phyloP scores from a whole-genome alignment of 306 rosid species.

The Prunus salicina region DNA sequence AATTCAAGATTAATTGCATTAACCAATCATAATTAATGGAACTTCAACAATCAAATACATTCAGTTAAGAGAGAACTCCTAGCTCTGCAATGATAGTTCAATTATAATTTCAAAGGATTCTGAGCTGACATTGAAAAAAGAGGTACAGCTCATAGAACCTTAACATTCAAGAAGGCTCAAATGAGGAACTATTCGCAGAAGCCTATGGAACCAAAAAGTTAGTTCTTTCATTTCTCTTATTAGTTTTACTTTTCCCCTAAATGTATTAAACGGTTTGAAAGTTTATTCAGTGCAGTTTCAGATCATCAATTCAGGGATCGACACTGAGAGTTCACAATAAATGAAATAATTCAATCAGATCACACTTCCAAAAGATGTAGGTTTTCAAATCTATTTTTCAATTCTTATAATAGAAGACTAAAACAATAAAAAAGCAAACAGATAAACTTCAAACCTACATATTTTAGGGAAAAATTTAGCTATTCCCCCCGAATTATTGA shows the following conservation, averaged over 20 bases:
- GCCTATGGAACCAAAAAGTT: not conserved
- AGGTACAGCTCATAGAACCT: not conserved
- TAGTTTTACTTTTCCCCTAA: not conserved
- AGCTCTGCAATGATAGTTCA: not conserved
- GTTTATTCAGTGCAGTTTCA: not conserved
- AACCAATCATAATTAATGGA: not conserved
- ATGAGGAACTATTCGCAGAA: not conserved
- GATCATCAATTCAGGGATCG: not conserved
- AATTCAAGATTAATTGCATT: not conserved
- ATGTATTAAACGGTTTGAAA: not conserved
- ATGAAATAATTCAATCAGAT: not conserved
- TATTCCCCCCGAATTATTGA: no score
- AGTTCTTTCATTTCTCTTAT: not conserved
- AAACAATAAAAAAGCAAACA: not conserved
- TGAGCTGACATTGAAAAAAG: not conserved
- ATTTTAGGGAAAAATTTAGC: no score
- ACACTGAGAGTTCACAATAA: not conserved
- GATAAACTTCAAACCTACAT: not conserved
- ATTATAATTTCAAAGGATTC: not conserved
- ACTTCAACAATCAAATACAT: not conserved
- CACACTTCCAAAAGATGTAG: not conserved
- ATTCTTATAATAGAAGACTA: not conserved
- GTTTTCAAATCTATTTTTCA: not conserved
- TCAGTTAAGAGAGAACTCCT: not conserved
- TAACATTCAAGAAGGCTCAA: not conserved